Percentiles rank a stretch among this genome's conserved stretches.
These are phyloP conservation scores for Cladobotryum mycophilum DNA, from an alignment of 2,329 filamentous ascomycete species.

Conservation along the genomic window DNA sequence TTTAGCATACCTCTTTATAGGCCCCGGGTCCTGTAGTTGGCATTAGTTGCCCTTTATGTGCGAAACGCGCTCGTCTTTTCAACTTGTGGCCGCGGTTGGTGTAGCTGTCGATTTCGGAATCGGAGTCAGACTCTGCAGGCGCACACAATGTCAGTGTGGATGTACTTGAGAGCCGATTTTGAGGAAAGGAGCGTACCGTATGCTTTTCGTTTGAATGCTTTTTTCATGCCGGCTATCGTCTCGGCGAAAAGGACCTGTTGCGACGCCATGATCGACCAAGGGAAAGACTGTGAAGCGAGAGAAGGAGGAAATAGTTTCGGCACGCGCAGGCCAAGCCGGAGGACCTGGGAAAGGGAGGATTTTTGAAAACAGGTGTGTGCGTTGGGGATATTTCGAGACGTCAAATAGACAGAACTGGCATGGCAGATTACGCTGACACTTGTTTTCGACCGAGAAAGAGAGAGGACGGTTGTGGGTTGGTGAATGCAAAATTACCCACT, in stretches of 20 bases:
- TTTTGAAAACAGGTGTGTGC: too few relatives aligned
- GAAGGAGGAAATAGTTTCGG: not conserved
- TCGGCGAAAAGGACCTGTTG: slow-evolving; percentile 60
- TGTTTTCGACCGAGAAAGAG: not conserved
- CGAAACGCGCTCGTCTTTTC: slow-evolving; percentile 66
- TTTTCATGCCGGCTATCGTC: slow-evolving; percentile 62
- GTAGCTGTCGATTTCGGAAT: slow-evolving; percentile 61
- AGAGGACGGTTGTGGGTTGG: not conserved
- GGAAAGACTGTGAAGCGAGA: not conserved
- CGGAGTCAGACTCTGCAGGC: slow-evolving; percentile 66
- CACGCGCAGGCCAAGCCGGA: too few relatives aligned
- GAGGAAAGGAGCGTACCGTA: slow-evolving; percentile 42
- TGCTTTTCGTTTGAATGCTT: slow-evolving; percentile 57
- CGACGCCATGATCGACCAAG: slow-evolving; percentile 31
- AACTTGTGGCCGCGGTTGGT: slow-evolving; percentile 75
- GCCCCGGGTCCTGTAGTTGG: slow-evolving; percentile 58
- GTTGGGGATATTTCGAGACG: not conserved
- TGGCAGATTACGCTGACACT: not conserved
- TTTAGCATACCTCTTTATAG: slow-evolving; percentile 59
- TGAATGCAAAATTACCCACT: slow-evolving; percentile 9
- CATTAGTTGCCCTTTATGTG: slow-evolving; percentile 63
- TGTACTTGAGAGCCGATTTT: slow-evolving; percentile 1
- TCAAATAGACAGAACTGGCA: slow-evolving; percentile 2
- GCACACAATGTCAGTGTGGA: slow-evolving; percentile 17
- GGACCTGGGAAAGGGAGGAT: too few relatives aligned